A percentile compares a stretch with the other conserved stretches of the same genome.
phyloP scores from a whole-genome alignment of 345 rosid species.

The Dipteronia dyeriana region DNA sequence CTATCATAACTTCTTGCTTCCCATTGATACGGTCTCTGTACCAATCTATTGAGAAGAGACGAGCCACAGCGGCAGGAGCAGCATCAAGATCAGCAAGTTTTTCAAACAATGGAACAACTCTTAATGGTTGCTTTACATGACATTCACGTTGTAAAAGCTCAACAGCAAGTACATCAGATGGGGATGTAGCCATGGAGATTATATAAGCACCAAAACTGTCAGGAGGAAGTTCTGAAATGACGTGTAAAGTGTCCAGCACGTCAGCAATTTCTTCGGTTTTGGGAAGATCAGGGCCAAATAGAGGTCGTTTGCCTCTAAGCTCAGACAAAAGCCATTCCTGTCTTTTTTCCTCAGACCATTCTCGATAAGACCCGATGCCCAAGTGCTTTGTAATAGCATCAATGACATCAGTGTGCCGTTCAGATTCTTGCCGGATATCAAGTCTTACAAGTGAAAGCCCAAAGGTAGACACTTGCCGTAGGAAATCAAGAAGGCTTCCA shows the following conservation, averaged over 20 bases:
- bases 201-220: slow-evolving; percentile 92
- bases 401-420: slow-evolving; percentile 86
- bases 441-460: slow-evolving; percentile 95
- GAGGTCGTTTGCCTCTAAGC: slow-evolving; percentile 88
- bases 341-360: slow-evolving; percentile 83
- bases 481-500: slow-evolving; percentile 95
- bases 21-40: slow-evolving; percentile 81
- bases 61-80: slow-evolving; percentile 91
- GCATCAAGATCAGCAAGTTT: slow-evolving; percentile 92
- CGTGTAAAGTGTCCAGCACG: slow-evolving; percentile 83
- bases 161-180: slow-evolving; percentile 92
- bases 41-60: slow-evolving; percentile 96
- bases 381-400: slow-evolving; percentile 86
- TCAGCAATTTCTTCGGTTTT: slow-evolving; percentile 89
- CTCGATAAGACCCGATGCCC: slow-evolving; percentile 77
- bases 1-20: slow-evolving; percentile 98
- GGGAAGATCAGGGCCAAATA: slow-evolving; percentile 95
- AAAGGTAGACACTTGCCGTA: slow-evolving; percentile 94
- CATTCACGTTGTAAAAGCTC: slow-evolving; percentile 97
- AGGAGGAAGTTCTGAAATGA: slow-evolving; percentile 78
- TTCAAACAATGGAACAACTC: slow-evolving; percentile 97
- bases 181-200: slow-evolving; percentile 96
- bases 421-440: slow-evolving; percentile 94
- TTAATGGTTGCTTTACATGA: slow-evolving; percentile 66
- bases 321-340: slow-evolving; percentile 95